Conservation (phyloP, 2,329 filamentous ascomycete genomes). For the Beauveria pseudobassiana region DNA sequence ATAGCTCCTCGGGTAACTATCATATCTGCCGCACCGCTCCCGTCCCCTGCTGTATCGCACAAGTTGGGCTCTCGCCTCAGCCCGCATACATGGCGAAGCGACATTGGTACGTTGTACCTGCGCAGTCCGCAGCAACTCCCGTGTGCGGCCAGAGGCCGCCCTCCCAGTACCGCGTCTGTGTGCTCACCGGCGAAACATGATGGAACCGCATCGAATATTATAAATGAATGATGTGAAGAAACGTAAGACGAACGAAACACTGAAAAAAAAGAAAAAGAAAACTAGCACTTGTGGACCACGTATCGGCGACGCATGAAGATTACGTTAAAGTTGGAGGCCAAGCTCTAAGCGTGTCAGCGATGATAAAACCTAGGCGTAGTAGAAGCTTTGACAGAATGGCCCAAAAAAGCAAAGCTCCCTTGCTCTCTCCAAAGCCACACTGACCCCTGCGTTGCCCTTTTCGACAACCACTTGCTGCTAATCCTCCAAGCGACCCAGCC, state of each 20-base stretch:
- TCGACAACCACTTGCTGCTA: background rate
- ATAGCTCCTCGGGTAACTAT: constrained; percentile 2
- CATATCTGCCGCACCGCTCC: background rate
- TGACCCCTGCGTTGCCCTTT: background rate
- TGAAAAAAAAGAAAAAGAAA: background rate
- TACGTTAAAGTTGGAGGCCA: background rate
- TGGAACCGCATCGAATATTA: background rate
- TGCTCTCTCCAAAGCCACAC: background rate
- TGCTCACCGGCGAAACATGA: background rate
- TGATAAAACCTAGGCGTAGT: background rate
- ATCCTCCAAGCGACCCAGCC: background rate
- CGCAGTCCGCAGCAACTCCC: background rate
- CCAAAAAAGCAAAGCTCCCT: background rate
- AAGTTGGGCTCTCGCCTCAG: background rate
- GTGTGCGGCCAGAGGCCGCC: background rate
- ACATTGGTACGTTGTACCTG: background rate
- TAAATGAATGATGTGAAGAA: too few species aligned
- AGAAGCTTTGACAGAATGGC: too few species aligned
- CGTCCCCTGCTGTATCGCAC: background rate
- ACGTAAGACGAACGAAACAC: too few species aligned
- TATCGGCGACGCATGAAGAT: background rate
- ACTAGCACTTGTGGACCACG: background rate
- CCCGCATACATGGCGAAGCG: background rate
- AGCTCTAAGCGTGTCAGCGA: background rate
- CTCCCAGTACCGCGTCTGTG: background rate